Percentiles rank a stretch among this genome's conserved stretches.
phyloP scores from a whole-genome alignment of 2,329 filamentous ascomycete species.

The Didymella keratinophila region DNA sequence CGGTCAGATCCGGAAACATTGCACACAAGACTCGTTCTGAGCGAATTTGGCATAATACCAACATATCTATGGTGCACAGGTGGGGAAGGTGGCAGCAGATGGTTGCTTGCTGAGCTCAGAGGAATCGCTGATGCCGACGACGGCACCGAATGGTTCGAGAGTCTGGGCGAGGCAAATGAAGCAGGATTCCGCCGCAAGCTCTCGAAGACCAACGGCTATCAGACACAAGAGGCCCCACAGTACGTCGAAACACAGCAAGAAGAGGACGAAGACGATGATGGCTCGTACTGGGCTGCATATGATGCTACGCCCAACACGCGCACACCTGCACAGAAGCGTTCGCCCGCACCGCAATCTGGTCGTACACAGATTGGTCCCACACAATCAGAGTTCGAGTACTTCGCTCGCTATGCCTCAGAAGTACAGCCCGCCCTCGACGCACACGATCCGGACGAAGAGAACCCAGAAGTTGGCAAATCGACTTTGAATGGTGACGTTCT shows the following conservation, averaged over 20 bases:
- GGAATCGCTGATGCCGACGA: conserved; percentile 65
- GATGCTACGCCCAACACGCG: conserved; percentile 68
- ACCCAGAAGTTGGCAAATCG: conserved; percentile 56
- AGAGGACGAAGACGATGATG: conserved; percentile 67
- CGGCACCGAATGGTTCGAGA: conserved; percentile 64
- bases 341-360: conserved; percentile 64
- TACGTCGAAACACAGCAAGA: conserved; percentile 29
- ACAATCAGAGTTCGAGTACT: conserved; percentile 73
- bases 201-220: conserved; percentile 29
- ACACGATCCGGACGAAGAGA: conserved; percentile 78
- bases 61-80: conserved; percentile 74
- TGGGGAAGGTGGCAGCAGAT: conserved; percentile 71
- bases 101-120: conserved; percentile 76
- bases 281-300: conserved; percentile 82
- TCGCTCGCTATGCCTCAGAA: conserved; percentile 73
- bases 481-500: conserved; percentile 64
- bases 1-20: conserved; percentile 79
- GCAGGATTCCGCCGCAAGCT: conserved; percentile 47
- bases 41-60: conserved; percentile 69
- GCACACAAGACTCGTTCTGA: conserved; percentile 70
- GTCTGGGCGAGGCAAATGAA: conserved; percentile 68
- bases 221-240: conserved; percentile 19
- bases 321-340: conserved; percentile 63
- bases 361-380: conserved; percentile 46
- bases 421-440: conserved; percentile 84